Conservation (phyloP, 2,329 filamentous ascomycete species). For the Fusarium tuaranense region DNA sequence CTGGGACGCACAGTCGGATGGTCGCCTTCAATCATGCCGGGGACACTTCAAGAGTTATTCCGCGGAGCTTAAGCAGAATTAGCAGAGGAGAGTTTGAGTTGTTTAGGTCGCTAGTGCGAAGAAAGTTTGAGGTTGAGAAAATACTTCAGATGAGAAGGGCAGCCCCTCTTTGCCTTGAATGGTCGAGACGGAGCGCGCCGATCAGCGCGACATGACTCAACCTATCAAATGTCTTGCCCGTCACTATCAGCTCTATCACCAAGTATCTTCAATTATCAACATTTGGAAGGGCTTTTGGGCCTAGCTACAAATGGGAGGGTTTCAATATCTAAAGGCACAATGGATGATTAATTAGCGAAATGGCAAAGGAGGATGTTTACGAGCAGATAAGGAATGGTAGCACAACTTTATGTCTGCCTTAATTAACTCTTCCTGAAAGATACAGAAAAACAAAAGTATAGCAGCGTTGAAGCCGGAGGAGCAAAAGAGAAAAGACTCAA, state of each 20-base stretch:
- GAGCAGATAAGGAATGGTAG: background rate
- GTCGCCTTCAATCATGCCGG: background rate
- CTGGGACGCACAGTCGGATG: background rate
- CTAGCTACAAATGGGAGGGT: background rate
- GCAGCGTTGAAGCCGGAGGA: background rate
- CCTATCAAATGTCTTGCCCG: background rate
- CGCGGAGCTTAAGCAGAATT: background rate
- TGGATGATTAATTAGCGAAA: rapidly evolving
- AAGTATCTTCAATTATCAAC: background rate
- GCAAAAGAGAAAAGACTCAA: background rate
- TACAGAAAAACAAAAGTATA: background rate
- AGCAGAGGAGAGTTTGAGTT: background rate
- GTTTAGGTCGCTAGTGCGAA: background rate
- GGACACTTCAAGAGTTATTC: background rate
- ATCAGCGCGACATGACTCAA: background rate
- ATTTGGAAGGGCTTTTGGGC: background rate
- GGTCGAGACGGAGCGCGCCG: background rate
- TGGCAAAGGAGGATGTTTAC: background rate
- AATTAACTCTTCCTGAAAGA: background rate
- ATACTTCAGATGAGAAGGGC: background rate
- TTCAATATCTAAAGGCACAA: background rate
- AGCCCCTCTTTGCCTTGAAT: background rate
- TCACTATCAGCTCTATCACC: background rate
- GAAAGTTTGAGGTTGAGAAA: background rate
- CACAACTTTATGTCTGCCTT: background rate